Base-by-base conservation (phyloP, 1,284 basidiomycete species). In the Kwoniella shivajii region DNA sequence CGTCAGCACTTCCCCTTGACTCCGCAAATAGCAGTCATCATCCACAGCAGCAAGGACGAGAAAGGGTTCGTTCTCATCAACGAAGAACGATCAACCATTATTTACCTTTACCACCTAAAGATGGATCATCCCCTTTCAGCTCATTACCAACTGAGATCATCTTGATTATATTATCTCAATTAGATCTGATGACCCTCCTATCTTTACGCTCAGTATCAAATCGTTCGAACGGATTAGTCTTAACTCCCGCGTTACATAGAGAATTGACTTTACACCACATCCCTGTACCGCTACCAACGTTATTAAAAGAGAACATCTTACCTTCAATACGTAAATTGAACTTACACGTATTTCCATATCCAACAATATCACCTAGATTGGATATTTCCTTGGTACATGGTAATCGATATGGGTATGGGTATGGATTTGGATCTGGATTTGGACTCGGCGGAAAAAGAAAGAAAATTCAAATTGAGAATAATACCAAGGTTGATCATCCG, bases 101-200 rank as follows among this genome's bases (percentile, higher is more conserved):
- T n/a, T 22, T 44, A 6, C 47, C 58, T 22, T 46, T 11, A 20
- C 54, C 67, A 11, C 66, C 68, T 6, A 7, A 11, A 18, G 47
- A 65, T 39, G 66, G 66, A 2, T 50, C 50, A 11, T 64, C 56
- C n/a, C 63, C 66, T 3, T 41, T 64, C 18, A n/a, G 27, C 2
- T 33, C 27, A 2, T 49, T 74, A 0, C 72, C 72, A 0, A 63
- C 69, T 46, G 73, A 75, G 34, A 41, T 75, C 5, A 50, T 61
- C 43, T 50, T 73, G 7, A 39, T 54, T 3, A 59, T 72, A 22
- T 56, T 75, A 24, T 56, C 55, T 0, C 52, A 61, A 37, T 58
- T 75, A 9, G 56, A 60, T 4, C 58, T 59, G 39, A 50, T 64
- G 16, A 61, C 71, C 6, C 48, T 72, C 5, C 37, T 73, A 6